Conservation (phyloP, 176 grass and related monocot genomes). For the Ananas comosus region DNA sequence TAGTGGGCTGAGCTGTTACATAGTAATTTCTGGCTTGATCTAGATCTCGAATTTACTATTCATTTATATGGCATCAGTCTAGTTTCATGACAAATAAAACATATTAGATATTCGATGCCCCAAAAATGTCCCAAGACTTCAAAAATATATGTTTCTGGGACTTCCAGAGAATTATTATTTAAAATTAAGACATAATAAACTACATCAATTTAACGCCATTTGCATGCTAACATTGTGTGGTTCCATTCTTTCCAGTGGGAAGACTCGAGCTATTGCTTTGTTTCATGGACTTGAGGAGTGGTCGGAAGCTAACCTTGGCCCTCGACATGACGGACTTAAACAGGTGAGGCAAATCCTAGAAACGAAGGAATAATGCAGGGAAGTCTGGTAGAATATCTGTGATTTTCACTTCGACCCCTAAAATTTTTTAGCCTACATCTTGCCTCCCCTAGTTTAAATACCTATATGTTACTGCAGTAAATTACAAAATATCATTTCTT, state of each 20-base stretch:
- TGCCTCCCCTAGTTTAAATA: slow-evolving; percentile 20
- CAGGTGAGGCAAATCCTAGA: slow-evolving; percentile 37
- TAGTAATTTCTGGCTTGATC: no score
- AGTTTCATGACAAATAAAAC: no score
- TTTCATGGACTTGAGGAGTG: slow-evolving; percentile 55
- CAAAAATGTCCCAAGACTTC: no score
- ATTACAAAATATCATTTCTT: no score
- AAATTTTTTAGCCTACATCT: slow-evolving; percentile 1
- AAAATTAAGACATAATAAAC: neutral
- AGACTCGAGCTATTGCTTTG: slow-evolving; percentile 46
- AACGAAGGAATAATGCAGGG: neutral
- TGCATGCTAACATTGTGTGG: neutral
- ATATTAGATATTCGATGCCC: no score
- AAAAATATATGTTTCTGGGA: no score
- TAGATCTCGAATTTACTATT: no score
- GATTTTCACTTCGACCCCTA: neutral
- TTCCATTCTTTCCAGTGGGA: slow-evolving; percentile 37
- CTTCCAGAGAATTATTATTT: neutral
- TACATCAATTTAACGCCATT: neutral
- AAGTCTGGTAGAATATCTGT: neutral
- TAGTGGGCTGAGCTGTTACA: no score
- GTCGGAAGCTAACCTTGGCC: slow-evolving; percentile 43
- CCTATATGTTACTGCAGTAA: no score
- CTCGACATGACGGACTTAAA: slow-evolving; percentile 65
- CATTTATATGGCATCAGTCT: no score